These are phyloP conservation scores for Prunus persica DNA, from an alignment of 306 rosid genomes.

Conservation along the genomic window Prunus_persica_NCBIv2 NC_034009.1:42880001-42880500, in stretches of 20 bases:
- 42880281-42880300: constrained; percentile 49
- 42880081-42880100: neutral
- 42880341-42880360: constrained; percentile 71
- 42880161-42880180: too few relatives aligned
- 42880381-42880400: constrained; percentile 75
- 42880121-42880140: too few relatives aligned
- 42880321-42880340: constrained; percentile 41
- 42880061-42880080: neutral
- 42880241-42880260: neutral
- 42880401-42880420: constrained; percentile 90
- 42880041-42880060: constrained; percentile 51
- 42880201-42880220: neutral
- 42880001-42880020: constrained; percentile 41
- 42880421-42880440: constrained; percentile 75
- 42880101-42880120: neutral
- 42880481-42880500: constrained; percentile 2
- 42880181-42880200: neutral
- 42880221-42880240: neutral
- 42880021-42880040: constrained; percentile 50
- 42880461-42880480: constrained; percentile 20
- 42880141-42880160: neutral
- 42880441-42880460: constrained; percentile 61
- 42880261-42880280: constrained; percentile 13
- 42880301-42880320: constrained; percentile 44
- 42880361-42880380: constrained; percentile 88